Percentiles rank a stretch among this genome's conserved stretches.
These are phyloP conservation scores for Daldinia loculata DNA, from an alignment of 495 filamentous ascomycete species.

Conservation along the genomic window DNA sequence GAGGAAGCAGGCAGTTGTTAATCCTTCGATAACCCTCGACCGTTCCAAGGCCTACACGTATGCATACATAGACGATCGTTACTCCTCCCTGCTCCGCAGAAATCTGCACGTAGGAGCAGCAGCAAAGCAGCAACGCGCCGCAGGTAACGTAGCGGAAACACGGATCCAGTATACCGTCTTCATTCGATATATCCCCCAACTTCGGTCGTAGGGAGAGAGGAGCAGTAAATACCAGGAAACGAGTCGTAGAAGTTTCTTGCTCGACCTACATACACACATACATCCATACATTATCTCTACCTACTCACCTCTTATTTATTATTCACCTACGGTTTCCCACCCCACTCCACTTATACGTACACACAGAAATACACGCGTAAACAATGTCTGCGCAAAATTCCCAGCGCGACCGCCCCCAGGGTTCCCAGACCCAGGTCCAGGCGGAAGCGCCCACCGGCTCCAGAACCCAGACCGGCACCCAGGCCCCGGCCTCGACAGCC, in stretches of 20 bases:
- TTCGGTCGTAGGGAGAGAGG: neutral
- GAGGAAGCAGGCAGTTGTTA: conserved; percentile 11
- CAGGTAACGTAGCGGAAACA: conserved; percentile 8
- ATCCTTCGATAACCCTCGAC: conserved; percentile 32
- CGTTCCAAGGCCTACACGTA: conserved; percentile 37
- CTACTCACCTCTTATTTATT: neutral
- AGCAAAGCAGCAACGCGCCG: neutral
- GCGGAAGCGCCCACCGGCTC: conserved; percentile 34
- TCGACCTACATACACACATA: neutral
- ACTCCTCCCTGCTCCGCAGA: conserved; percentile 11
- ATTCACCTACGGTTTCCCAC: neutral
- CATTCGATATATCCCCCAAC: neutral
- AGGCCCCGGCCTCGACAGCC: conserved; percentile 29
- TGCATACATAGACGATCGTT: conserved; percentile 35
- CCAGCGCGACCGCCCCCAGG: conserved; percentile 35
- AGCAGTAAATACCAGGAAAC: conserved; percentile 6
- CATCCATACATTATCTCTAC: neutral
- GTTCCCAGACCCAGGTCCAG: conserved; percentile 34
- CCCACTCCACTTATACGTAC: neutral
- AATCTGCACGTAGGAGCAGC: conserved; percentile 2
- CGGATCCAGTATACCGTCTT: neutral
- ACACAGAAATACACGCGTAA: conserved; percentile 12
- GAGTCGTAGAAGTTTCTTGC: neutral
- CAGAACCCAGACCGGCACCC: conserved; percentile 34
- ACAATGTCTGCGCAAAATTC: conserved; percentile 34